These are phyloP conservation scores for Funneliformis mosseae DNA, from an alignment of 192 early-diverging fungal genomes.

Conservation along the genomic window DNA sequence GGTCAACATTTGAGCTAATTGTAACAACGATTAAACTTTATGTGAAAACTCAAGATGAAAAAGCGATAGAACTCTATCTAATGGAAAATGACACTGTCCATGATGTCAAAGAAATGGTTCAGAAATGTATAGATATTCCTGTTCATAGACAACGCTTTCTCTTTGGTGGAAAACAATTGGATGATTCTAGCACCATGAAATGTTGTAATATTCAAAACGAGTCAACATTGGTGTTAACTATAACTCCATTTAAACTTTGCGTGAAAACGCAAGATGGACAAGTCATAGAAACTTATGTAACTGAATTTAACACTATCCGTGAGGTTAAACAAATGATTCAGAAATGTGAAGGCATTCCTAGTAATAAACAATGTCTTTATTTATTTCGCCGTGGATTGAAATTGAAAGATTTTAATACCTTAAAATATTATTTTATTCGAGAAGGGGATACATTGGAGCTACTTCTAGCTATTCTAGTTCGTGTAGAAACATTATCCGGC, in stretches of 20 bases:
- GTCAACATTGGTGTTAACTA: conserved; percentile 63
- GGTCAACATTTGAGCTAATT: not conserved
- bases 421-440: conserved; percentile 73
- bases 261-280: conserved; percentile 75
- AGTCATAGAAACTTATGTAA: conserved; percentile 75
- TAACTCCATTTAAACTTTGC: conserved; percentile 68
- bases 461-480: not conserved
- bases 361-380: conserved; percentile 69
- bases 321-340: conserved; percentile 83
- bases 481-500: not conserved
- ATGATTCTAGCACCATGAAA: conserved; percentile 67
- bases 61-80: conserved; percentile 85
- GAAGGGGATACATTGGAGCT: conserved; percentile 50
- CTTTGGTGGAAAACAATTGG: conserved; percentile 74
- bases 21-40: conserved; percentile 46
- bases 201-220: conserved; percentile 75
- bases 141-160: conserved; percentile 74
- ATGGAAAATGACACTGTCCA: conserved; percentile 69
- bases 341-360: conserved; percentile 74
- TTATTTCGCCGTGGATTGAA: conserved; percentile 66
- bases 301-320: conserved; percentile 72
- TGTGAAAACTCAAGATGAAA: conserved; percentile 81
- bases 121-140: conserved; percentile 73
- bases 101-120: conserved; percentile 75
- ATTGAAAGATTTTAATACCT: conserved; percentile 65